These are phyloP conservation scores for Botrytis paeoniae DNA, from an alignment of 2,329 filamentous ascomycete genomes.

Conservation along the genomic window DNA sequence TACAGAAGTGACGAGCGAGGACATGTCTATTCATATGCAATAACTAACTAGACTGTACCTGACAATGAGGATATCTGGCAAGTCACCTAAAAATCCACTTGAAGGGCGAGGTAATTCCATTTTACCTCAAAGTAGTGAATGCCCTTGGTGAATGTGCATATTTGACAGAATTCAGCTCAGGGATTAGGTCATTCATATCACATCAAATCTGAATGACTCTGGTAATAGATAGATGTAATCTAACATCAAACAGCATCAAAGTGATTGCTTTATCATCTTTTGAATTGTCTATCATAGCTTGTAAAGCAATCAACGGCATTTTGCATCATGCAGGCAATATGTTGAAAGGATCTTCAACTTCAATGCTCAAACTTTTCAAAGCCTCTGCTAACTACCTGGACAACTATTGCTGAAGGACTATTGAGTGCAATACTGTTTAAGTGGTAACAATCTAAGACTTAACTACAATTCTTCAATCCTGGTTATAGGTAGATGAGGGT, in stretches of 20 bases:
- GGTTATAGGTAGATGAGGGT: neutral
- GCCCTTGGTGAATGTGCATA: neutral
- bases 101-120: neutral
- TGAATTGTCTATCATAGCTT: neutral
- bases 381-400: neutral
- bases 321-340: neutral
- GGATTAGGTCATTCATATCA: neutral
- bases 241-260: neutral
- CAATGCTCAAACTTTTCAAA: neutral
- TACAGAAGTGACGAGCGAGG: neutral
- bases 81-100: neutral
- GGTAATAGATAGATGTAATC: neutral
- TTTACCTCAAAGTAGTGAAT: neutral
- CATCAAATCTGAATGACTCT: neutral
- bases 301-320: neutral
- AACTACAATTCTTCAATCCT: neutral
- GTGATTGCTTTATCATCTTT: neutral
- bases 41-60: neutral
- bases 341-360: neutral
- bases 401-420: neutral
- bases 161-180: neutral
- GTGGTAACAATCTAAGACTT: neutral
- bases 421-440: neutral
- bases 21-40: neutral
- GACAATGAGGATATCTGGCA: neutral